Conservation (phyloP, 352 stramenopile species). For the Phytopythium aichiense region DNA sequence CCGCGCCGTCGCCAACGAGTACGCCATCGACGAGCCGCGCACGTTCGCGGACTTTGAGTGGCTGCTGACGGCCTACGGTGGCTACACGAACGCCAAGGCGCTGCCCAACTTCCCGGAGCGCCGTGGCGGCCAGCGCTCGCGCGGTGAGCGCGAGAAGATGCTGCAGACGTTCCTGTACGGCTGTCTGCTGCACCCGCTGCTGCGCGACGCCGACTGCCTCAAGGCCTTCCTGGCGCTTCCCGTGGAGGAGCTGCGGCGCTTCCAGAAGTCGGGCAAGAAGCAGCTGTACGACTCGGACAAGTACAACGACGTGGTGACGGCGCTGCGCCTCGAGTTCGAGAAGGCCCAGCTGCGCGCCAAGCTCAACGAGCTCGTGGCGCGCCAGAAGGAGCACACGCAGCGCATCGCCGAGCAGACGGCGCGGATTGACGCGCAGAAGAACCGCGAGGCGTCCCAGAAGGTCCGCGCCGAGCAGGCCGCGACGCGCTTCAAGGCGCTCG, state of each 20-base stretch:
- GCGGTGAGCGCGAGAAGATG: slow-evolving; percentile 51
- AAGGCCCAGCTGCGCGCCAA: slow-evolving; percentile 82
- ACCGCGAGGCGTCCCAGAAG: slow-evolving; percentile 66
- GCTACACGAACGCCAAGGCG: slow-evolving; percentile 77
- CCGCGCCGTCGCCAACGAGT: slow-evolving; percentile 75
- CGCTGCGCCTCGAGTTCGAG: slow-evolving; percentile 78
- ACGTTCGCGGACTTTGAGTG: slow-evolving; percentile 82
- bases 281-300: slow-evolving; percentile 75
- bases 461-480: slow-evolving; percentile 68
- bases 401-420: slow-evolving; percentile 59
- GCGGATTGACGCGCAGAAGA: slow-evolving; percentile 60
- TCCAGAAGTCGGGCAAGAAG: slow-evolving; percentile 66
- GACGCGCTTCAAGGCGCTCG: slow-evolving; percentile 75
- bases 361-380: slow-evolving; percentile 57
- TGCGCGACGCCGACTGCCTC: slow-evolving; percentile 73
- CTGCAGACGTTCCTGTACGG: slow-evolving; percentile 81
- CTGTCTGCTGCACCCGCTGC: slow-evolving; percentile 74
- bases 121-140: slow-evolving; percentile 23
- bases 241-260: slow-evolving; percentile 63
- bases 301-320: slow-evolving; percentile 75
- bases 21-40: slow-evolving; percentile 64
- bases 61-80: slow-evolving; percentile 69
- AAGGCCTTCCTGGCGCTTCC: slow-evolving; percentile 83
- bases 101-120: slow-evolving; percentile 79
- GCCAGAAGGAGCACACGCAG: slow-evolving; percentile 68